phyloP scores from a whole-genome alignment of 192 early-diverging fungal genomes.

The Helicostylum pulchrum region DNA sequence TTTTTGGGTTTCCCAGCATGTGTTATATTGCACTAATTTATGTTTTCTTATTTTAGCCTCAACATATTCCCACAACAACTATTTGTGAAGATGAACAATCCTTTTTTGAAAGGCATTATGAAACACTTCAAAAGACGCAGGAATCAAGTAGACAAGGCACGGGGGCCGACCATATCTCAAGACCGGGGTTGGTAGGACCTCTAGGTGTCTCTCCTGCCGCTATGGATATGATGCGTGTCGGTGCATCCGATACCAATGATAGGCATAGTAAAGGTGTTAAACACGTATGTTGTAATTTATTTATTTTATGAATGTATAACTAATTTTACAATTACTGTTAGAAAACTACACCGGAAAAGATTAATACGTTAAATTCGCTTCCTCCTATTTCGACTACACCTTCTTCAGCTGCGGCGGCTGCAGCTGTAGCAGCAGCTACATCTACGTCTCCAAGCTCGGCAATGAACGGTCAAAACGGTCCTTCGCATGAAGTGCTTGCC shows the following conservation, averaged over 20 bases:
- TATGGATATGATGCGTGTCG: constrained; percentile 28
- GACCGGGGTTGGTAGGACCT: constrained; percentile 52
- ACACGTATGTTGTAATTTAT: background rate
- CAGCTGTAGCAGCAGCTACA: background rate
- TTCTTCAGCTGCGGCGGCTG: background rate
- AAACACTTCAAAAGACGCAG: constrained; percentile 63
- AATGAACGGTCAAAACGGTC: constrained; percentile 1
- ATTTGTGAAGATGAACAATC: constrained; percentile 83
- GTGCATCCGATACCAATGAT: constrained; percentile 31
- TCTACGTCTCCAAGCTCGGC: constrained; percentile 14
- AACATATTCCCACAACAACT: constrained; percentile 55
- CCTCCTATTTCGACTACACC: background rate
- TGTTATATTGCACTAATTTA: background rate
- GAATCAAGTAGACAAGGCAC: constrained; percentile 39
- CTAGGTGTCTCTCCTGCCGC: constrained; percentile 35
- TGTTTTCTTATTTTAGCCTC: constrained; percentile 42
- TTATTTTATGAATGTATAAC: background rate
- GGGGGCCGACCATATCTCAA: constrained; percentile 26
- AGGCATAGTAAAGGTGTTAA: constrained; percentile 18
- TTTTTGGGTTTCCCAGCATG: too few species aligned
- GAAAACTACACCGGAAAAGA: background rate
- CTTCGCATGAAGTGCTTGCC: constrained; percentile 71
- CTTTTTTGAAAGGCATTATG: constrained; percentile 79
- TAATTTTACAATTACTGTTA: background rate
- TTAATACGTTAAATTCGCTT: background rate